A percentile compares a stretch with the other conserved stretches of the same genome.
Conservation (phyloP, 2,329 filamentous ascomycete genomes). For the Xylaria sp. region DNA sequence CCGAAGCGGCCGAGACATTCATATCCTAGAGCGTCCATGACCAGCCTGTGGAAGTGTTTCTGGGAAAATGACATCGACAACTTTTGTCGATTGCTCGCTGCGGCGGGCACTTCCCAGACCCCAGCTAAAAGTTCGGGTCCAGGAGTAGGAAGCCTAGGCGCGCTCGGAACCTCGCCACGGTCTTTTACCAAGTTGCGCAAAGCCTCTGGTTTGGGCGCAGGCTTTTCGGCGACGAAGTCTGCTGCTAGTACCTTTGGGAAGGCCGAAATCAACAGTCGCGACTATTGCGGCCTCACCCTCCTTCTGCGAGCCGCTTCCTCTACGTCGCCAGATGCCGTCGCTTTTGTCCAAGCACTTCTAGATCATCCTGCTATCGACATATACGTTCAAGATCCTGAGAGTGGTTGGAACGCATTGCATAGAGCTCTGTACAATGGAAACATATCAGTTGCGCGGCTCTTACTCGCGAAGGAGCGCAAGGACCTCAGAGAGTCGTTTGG, state of each 20-base stretch:
- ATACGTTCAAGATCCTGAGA: conserved; percentile 86
- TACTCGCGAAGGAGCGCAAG: conserved; percentile 77
- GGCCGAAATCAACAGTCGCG: conserved; percentile 83
- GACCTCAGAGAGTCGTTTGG: conserved; percentile 66
- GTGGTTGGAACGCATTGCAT: conserved; percentile 94
- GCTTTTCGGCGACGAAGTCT: conserved; percentile 51
- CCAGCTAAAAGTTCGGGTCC: conserved; percentile 57
- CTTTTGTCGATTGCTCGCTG: conserved; percentile 87
- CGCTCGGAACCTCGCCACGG: conserved; percentile 57
- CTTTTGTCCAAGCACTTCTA: conserved; percentile 79
- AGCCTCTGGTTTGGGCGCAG: conserved; percentile 55
- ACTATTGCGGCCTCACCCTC: conserved; percentile 80
- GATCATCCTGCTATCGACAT: conserved; percentile 84
- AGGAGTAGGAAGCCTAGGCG: conserved; percentile 49
- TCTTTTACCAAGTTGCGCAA: conserved; percentile 57
- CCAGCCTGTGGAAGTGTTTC: conserved; percentile 85
- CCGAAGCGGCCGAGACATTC: conserved; percentile 70
- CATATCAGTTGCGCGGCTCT: conserved; percentile 79
- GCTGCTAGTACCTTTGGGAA: conserved; percentile 51
- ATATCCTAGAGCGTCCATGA: conserved; percentile 38
- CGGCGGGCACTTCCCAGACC: conserved; percentile 62
- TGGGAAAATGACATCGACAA: conserved; percentile 97
- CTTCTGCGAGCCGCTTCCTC: conserved; percentile 85
- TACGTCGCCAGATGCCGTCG: conserved; percentile 67
- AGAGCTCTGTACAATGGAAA: conserved; percentile 90